Conservation (phyloP, 2,329 filamentous ascomycete species). For the Fusarium sp. region DNA sequence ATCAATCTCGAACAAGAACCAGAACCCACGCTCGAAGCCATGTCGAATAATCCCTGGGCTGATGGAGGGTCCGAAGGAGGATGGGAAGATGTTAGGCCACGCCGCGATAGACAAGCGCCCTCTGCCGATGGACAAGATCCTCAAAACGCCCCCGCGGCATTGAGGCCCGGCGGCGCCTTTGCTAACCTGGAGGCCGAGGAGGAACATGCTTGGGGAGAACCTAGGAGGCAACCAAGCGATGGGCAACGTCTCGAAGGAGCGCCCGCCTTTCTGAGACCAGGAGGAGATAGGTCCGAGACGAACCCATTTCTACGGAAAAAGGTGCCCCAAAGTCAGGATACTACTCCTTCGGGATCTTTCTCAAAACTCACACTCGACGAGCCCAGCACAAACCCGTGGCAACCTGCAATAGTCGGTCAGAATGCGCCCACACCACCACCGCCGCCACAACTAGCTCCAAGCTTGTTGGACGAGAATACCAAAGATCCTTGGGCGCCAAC, state of each 20-base stretch:
- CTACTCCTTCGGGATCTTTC: conserved; percentile 53
- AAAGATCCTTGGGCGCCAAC: conserved; percentile 47
- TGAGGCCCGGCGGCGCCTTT: conserved; percentile 49
- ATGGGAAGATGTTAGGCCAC: conserved; percentile 42
- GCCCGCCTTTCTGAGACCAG: conserved; percentile 51
- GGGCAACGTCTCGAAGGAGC: conserved; percentile 33
- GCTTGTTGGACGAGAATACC: conserved; percentile 44
- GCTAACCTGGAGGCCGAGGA: conserved; percentile 41
- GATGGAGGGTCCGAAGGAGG: conserved; percentile 37
- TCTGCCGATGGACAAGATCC: conserved; percentile 1
- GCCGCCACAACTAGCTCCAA: conserved; percentile 22
- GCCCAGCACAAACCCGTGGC: conserved; percentile 53
- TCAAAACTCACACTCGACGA: conserved; percentile 59
- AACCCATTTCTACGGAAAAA: conserved; percentile 68
- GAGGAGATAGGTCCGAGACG: conserved; percentile 55
- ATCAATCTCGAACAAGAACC: background rate
- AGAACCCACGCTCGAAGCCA: background rate
- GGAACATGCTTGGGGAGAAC: conserved; percentile 50
- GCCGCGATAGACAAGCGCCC: conserved; percentile 22
- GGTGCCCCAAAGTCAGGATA: conserved; percentile 44
- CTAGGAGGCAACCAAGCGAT: conserved; percentile 33
- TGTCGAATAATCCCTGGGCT: conserved; percentile 44
- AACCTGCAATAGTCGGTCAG: conserved; percentile 42
- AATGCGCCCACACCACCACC: conserved; percentile 19
- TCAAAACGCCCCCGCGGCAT: conserved; percentile 46